Percentiles rank a stretch among this genome's conserved stretches.
Conservation (phyloP, 768 basidiomycete species). For the Atractiella rhizophila region DNA sequence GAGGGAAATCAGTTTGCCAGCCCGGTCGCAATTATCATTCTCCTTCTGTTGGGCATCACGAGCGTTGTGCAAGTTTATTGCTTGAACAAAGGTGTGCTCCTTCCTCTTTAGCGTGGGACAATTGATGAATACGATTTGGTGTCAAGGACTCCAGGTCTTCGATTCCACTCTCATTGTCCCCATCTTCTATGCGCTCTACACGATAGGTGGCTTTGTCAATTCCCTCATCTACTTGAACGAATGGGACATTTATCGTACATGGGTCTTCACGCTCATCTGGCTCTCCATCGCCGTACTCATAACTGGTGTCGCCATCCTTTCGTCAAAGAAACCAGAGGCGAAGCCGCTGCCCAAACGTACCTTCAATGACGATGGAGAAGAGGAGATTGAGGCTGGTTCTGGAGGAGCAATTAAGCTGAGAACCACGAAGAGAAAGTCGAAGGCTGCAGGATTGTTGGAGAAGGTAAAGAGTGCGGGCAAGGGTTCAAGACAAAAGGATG, state of each 20-base stretch:
- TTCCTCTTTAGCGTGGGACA: slow-evolving; percentile 28
- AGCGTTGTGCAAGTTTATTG: slow-evolving; percentile 78
- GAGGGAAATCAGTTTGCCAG: no score
- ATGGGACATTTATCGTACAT: slow-evolving; percentile 2
- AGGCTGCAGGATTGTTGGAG: no score
- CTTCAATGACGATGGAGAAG: not conserved
- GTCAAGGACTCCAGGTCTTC: slow-evolving; percentile 4
- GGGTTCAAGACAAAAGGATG: no score
- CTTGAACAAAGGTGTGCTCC: slow-evolving; percentile 58
- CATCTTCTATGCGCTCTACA: slow-evolving; percentile 73
- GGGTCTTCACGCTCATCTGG: slow-evolving; percentile 52
- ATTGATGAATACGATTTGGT: not conserved
- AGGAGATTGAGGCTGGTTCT: not conserved
- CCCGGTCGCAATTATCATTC: slow-evolving; percentile 57
- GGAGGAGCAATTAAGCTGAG: no score
- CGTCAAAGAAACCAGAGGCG: slow-evolving; percentile 53
- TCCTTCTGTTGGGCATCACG: slow-evolving; percentile 34
- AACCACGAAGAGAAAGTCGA: no score
- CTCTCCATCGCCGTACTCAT: slow-evolving; percentile 65
- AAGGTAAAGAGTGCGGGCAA: no score
- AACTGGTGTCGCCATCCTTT: slow-evolving; percentile 72
- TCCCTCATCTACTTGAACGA: slow-evolving; percentile 47
- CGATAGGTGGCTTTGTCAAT: slow-evolving; percentile 31
- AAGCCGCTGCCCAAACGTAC: not conserved
- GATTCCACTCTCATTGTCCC: slow-evolving; percentile 47